Evolutionary conservation across 768 basidiomycete genomes (phyloP).

Genomic region (Krasilnikovozyma curviuscula): DNA sequence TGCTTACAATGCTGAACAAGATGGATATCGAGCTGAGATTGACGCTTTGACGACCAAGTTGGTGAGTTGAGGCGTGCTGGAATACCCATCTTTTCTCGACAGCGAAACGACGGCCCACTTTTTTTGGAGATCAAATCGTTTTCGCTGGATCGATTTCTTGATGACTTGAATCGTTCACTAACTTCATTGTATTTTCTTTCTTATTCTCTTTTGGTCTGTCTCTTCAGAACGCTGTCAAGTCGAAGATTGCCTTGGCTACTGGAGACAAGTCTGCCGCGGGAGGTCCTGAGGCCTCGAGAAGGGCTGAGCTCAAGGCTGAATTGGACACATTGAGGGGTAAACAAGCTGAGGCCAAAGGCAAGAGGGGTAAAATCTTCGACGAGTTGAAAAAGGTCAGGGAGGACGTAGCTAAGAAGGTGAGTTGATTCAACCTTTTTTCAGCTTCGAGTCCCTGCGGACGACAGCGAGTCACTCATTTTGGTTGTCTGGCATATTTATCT

Average conservation of each 20-base stretch:
- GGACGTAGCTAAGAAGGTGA: constrained; percentile 57
- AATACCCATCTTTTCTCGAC: neutral
- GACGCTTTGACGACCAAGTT: constrained; percentile 59
- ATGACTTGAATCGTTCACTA: neutral
- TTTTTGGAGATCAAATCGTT: neutral
- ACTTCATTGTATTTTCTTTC: neutral
- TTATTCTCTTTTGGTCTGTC: neutral
- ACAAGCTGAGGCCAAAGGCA: constrained; percentile 56
- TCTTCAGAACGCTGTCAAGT: constrained; percentile 44
- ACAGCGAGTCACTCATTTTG: neutral
- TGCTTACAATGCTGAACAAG: constrained; percentile 66
- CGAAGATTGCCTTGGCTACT: constrained; percentile 40
- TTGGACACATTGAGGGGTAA: constrained; percentile 56
- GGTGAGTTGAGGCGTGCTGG: constrained; percentile 34
- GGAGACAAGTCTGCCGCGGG: constrained; percentile 33
- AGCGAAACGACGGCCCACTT: neutral
- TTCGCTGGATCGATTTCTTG: neutral
- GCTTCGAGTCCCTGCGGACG: neutral
- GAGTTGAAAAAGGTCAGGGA: constrained; percentile 66
- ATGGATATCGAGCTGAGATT: constrained; percentile 60
- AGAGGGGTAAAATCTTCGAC: constrained; percentile 41
- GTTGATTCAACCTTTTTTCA: constrained; percentile 4
- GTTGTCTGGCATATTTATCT: neutral
- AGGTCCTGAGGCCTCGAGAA: constrained; percentile 48
- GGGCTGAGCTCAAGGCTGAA: constrained; percentile 54